Conservation (phyloP, 2,329 filamentous ascomycete genomes). For the Macrophomina tecta region DNA sequence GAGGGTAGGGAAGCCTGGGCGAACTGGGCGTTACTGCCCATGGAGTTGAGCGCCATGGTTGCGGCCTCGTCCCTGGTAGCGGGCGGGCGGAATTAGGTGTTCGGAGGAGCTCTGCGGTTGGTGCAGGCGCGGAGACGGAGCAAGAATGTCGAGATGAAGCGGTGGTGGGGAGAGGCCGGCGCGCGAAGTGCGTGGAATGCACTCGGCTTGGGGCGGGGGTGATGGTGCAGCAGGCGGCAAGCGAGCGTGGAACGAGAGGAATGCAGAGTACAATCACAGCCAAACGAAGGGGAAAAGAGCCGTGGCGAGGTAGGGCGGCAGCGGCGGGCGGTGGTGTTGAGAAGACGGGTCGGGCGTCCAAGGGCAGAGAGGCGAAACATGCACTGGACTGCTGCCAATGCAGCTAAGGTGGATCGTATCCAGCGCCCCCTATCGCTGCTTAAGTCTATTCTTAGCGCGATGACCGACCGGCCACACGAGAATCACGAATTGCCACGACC, state of each 20-base stretch:
- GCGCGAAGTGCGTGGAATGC: conserved; percentile 17
- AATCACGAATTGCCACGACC: conserved; percentile 21
- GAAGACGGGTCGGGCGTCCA: conserved; percentile 24
- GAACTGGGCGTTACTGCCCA: conserved; percentile 60
- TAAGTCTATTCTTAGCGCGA: conserved; percentile 21
- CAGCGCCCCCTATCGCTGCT: conserved; percentile 22
- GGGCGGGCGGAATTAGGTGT: conserved; percentile 32
- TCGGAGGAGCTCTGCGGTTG: conserved; percentile 29
- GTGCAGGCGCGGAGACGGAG: conserved; percentile 35
- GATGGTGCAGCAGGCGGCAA: background rate
- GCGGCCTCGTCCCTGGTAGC: conserved; percentile 40
- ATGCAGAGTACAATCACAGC: conserved; percentile 21
- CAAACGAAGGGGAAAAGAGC: conserved; percentile 23
- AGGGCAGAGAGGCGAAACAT: conserved; percentile 23
- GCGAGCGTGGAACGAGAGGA: conserved; percentile 39
- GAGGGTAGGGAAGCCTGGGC: conserved; percentile 87
- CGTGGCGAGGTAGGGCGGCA: conserved; percentile 31
- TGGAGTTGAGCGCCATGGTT: conserved; percentile 63
- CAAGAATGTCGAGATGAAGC: conserved; percentile 7
- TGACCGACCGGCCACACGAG: conserved; percentile 21
- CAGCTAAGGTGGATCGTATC: conserved; percentile 23
- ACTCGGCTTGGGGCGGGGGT: conserved; percentile 8
- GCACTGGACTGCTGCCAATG: conserved; percentile 22
- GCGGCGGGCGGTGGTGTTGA: conserved; percentile 29
- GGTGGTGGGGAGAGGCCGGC: conserved; percentile 18